Evolutionary conservation across 2,329 filamentous ascomycete species (phyloP).

Genomic region (Rhynchosporium graminicola): DNA sequence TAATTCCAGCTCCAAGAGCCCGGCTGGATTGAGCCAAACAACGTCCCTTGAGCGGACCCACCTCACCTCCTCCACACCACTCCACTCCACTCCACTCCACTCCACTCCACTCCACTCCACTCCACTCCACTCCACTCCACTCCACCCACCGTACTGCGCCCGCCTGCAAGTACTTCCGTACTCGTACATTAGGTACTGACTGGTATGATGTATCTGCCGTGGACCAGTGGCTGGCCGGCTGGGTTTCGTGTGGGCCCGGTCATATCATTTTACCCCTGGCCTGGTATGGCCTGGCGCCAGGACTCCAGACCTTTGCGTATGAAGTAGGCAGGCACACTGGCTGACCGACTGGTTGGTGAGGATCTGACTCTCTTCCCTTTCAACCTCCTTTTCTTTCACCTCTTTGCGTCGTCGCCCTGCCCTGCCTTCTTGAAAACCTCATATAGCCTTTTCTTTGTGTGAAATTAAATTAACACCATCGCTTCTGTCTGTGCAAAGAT

Average conservation of each 20-base stretch:
- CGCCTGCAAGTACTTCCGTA: neutral
- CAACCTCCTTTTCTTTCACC: slow-evolving; percentile 12
- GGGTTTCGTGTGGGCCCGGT: slow-evolving; percentile 23
- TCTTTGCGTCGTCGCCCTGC: slow-evolving; percentile 17
- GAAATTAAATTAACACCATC: slow-evolving; percentile 16
- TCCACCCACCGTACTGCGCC: neutral
- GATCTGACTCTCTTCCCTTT: slow-evolving; percentile 4
- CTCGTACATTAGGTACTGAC: no score
- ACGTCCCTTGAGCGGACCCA: no score
- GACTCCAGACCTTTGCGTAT: neutral
- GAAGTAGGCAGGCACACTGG: neutral
- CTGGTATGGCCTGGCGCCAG: neutral
- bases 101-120: slow-evolving; percentile 14
- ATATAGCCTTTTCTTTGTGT: slow-evolving; percentile 17
- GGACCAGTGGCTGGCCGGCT: slow-evolving; percentile 17
- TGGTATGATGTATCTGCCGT: neutral
- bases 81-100: neutral
- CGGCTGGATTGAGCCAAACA: neutral
- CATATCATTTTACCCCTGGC: slow-evolving; percentile 9
- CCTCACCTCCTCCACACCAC: neutral
- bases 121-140: neutral
- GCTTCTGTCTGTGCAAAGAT: slow-evolving; percentile 21
- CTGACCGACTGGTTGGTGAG: neutral
- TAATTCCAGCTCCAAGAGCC: slow-evolving; percentile 1
- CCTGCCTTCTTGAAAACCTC: neutral